Percentiles rank a stretch among this genome's conserved stretches.
Evolutionary conservation across 1,284 basidiomycete species (phyloP).

Genomic region (Ustilago xerochloae): DNA sequence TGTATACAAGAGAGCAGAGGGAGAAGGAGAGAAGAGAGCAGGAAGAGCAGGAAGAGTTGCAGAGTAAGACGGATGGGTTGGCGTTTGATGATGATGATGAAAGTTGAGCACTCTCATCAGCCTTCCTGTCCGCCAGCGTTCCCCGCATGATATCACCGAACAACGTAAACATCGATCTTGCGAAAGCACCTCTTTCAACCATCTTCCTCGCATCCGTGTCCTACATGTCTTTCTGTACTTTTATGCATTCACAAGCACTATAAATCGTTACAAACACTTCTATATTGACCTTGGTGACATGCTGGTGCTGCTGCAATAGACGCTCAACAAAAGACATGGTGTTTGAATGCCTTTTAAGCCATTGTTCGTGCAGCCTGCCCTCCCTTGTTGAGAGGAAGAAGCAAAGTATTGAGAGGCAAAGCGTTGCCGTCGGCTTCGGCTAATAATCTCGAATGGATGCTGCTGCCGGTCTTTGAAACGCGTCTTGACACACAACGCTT

Average conservation of each 20-base stretch:
- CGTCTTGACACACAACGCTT: too few relatives aligned
- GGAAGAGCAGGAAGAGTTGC: conserved; percentile 44
- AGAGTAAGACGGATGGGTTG: conserved; percentile 28
- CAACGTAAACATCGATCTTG: too few relatives aligned
- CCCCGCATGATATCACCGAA: too few relatives aligned
- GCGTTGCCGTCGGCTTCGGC: conserved; percentile 11
- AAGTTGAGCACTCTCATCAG: background rate
- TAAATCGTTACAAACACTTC: background rate
- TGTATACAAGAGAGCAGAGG: conserved; percentile 60
- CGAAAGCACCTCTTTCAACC: too few relatives aligned
- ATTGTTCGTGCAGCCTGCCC: too few relatives aligned
- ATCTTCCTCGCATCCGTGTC: too few relatives aligned
- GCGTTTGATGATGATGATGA: conserved; percentile 49
- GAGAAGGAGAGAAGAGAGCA: conserved; percentile 58
- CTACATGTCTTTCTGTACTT: conserved; percentile 17
- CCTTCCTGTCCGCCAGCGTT: background rate
- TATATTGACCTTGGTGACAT: too few relatives aligned
- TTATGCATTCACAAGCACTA: conserved; percentile 24
- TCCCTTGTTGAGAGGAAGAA: background rate
- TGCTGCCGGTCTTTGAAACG: conserved; percentile 15
- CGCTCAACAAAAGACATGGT: too few relatives aligned
- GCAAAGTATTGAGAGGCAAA: too few relatives aligned
- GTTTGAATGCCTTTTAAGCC: too few relatives aligned
- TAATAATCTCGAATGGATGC: background rate
- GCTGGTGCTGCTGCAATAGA: too few relatives aligned